These are phyloP conservation scores for Xylariaceae sp. DNA, from an alignment of 2,329 filamentous ascomycete genomes.

Conservation along the genomic window DNA sequence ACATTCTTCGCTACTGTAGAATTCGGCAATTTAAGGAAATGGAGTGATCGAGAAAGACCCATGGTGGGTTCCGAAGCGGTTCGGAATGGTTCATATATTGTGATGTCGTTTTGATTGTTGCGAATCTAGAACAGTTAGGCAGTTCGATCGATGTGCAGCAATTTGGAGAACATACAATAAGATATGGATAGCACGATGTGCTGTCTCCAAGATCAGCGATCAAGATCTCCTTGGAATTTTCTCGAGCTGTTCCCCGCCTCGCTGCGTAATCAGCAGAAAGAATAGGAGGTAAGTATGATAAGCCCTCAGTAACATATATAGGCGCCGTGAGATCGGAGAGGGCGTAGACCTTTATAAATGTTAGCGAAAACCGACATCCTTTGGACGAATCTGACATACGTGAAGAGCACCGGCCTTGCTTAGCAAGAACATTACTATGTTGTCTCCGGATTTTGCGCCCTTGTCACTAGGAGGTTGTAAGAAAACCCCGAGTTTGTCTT, in stretches of 20 bases:
- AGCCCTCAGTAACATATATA: constrained; percentile 69
- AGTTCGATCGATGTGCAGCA: neutral
- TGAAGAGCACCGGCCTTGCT: constrained; percentile 69
- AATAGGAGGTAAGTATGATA: constrained; percentile 72
- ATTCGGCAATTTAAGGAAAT: constrained; percentile 74
- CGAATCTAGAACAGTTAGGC: constrained; percentile 54
- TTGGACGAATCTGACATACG: constrained; percentile 47
- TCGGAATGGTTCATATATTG: constrained; percentile 78
- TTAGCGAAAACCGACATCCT: neutral
- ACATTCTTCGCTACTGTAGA: constrained; percentile 58
- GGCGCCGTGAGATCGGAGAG: constrained; percentile 68
- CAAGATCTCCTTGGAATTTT: constrained; percentile 72
- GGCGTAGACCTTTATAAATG: constrained; percentile 60
- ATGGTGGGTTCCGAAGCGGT: constrained; percentile 37
- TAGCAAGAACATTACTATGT: constrained; percentile 71
- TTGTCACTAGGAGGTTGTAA: constrained; percentile 39
- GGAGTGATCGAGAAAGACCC: constrained; percentile 55
- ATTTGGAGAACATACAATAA: constrained; percentile 61
- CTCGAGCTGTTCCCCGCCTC: constrained; percentile 67
- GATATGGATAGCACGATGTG: constrained; percentile 65
- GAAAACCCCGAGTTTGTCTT: constrained; percentile 59
- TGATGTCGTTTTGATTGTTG: constrained; percentile 74
- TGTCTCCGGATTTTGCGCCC: constrained; percentile 40
- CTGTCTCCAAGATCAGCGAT: constrained; percentile 80
- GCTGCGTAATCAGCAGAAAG: constrained; percentile 67